Conservation (phyloP, 108 stramenopile genomes). For the Mediolabrus comicus region DNA sequence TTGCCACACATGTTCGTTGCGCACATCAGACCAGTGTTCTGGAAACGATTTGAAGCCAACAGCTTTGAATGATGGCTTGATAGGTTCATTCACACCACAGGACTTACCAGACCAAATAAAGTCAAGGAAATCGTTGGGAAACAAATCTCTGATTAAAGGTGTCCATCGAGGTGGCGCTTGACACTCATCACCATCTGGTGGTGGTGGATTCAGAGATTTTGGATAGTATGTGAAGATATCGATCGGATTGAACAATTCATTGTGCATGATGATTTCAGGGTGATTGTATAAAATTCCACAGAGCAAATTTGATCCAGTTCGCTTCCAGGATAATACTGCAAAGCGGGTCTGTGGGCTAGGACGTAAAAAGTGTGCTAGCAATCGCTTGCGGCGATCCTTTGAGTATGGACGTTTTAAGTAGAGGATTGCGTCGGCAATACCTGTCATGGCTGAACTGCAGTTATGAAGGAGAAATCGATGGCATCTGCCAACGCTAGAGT, state of each 20-base stretch:
- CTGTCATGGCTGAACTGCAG: constrained; percentile 51
- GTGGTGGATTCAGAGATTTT: not conserved
- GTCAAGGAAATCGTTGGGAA: constrained; percentile 19
- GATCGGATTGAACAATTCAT: constrained; percentile 50
- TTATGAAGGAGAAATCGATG: too few species aligned
- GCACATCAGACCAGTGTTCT: constrained; percentile 28
- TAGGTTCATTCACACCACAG: not conserved
- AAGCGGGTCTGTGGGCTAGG: constrained; percentile 11
- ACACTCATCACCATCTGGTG: constrained; percentile 1
- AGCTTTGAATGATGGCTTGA: constrained; percentile 23
- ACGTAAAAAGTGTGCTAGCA: constrained; percentile 5
- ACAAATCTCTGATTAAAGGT: constrained; percentile 24
- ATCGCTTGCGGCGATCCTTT: constrained; percentile 24
- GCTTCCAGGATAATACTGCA: constrained; percentile 39
- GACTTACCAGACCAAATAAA: constrained; percentile 24
- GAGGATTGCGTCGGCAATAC: constrained; percentile 40
- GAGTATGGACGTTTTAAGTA: constrained; percentile 28
- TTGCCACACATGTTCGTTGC: constrained; percentile 35
- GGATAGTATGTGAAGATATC: constrained; percentile 47
- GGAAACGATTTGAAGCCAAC: constrained; percentile 53
- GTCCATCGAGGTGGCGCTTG: constrained; percentile 10
- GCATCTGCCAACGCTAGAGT: too few species aligned
- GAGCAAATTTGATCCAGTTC: constrained; percentile 47
- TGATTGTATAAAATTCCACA: constrained; percentile 47
- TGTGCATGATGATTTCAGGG: constrained; percentile 49